Conservation (phyloP, 2,329 filamentous ascomycete genomes). For the Aspergillus sergii region DNA sequence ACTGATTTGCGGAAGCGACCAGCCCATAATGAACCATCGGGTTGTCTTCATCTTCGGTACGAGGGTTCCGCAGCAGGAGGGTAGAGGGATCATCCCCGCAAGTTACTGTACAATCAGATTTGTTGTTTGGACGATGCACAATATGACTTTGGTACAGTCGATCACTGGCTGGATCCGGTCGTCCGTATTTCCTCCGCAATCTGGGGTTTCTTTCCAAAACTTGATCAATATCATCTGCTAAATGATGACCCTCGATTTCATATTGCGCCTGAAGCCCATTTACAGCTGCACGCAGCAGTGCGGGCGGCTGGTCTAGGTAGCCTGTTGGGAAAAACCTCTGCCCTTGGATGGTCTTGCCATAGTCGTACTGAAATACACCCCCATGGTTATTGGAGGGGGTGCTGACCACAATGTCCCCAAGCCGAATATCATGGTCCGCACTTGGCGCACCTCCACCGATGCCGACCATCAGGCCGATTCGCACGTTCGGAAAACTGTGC, state of each 20-base stretch:
- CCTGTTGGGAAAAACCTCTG: neutral
- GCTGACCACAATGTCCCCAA: slow-evolving; percentile 3
- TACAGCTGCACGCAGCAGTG: too few species aligned
- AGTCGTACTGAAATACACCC: neutral
- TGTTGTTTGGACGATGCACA: too few species aligned
- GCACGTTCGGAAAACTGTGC: neutral
- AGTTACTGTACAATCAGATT: too few species aligned
- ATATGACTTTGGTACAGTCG: too few species aligned
- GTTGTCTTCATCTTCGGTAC: too few species aligned
- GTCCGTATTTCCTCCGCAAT: too few species aligned
- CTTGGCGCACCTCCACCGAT: neutral
- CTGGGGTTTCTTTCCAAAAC: too few species aligned
- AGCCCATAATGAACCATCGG: neutral
- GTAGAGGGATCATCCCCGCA: too few species aligned
- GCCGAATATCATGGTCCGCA: neutral
- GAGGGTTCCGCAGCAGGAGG: neutral
- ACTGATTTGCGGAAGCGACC: neutral
- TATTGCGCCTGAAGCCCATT: too few species aligned
- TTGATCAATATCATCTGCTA: too few species aligned
- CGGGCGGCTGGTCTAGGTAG: neutral
- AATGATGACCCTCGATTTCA: too few species aligned
- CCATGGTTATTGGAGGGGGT: neutral
- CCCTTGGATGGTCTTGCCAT: neutral
- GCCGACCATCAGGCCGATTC: neutral
- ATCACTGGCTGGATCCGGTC: too few species aligned